A percentile compares a stretch with the other conserved stretches of the same genome.
Evolutionary conservation across 495 filamentous ascomycete species (phyloP).

Genomic region (Platismatia glauca): DNA sequence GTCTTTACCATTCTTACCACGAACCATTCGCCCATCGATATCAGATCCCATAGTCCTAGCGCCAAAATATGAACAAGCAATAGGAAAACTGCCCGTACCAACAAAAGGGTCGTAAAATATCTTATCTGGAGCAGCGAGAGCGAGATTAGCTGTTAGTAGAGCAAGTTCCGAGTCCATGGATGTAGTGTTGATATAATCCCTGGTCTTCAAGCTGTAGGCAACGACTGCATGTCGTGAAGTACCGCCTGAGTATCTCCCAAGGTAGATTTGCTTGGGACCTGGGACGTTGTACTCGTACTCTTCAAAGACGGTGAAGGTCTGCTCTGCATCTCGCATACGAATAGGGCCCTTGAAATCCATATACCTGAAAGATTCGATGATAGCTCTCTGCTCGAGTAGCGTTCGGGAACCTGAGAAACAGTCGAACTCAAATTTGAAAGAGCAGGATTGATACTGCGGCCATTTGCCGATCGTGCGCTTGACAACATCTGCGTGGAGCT

Average conservation of each 20-base stretch:
- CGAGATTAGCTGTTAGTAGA: constrained; percentile 85
- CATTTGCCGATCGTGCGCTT: constrained; percentile 52
- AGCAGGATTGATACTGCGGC: constrained; percentile 47
- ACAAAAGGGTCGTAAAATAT: constrained; percentile 90
- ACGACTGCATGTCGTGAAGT: constrained; percentile 55
- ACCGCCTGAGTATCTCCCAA: constrained; percentile 58
- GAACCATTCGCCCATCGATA: constrained; percentile 81
- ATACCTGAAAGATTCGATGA: constrained; percentile 78
- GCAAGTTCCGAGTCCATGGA: constrained; percentile 94
- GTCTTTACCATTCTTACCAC: constrained; percentile 54
- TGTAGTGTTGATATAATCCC: constrained; percentile 86
- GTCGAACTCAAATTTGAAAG: constrained; percentile 80
- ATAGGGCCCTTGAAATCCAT: constrained; percentile 69
- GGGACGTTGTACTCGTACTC: constrained; percentile 53
- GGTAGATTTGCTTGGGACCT: constrained; percentile 53
- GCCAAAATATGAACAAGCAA: constrained; percentile 84
- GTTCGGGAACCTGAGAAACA: constrained; percentile 62
- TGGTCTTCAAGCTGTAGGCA: constrained; percentile 81
- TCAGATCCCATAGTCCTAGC: constrained; percentile 73
- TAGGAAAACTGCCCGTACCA: constrained; percentile 82
- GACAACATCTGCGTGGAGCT: constrained; percentile 57
- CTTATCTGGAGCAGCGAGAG: constrained; percentile 70
- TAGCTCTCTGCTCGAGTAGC: constrained; percentile 44
- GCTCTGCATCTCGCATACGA: constrained; percentile 57
- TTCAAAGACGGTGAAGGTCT: constrained; percentile 72